A percentile compares a stretch with the other conserved stretches of the same genome.
Conservation (phyloP, 2,329 filamentous ascomycete species). For the Aspergillus costaricaensis region DNA sequence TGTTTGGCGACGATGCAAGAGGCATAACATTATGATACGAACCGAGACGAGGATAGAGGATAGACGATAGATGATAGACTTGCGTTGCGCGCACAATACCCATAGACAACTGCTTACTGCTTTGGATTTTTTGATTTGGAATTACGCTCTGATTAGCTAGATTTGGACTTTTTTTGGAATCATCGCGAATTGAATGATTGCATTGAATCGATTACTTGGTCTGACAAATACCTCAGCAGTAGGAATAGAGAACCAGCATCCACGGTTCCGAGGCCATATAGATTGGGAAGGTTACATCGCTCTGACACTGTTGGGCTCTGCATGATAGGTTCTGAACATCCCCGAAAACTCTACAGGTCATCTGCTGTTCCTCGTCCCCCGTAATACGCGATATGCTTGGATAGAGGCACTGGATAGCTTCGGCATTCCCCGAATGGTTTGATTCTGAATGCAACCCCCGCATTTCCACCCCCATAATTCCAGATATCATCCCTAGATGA, state of each 20-base stretch:
- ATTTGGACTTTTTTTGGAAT: background rate
- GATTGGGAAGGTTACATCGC: too few relatives aligned
- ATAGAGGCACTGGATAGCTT: background rate
- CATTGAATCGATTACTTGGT: too few relatives aligned
- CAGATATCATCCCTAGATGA: background rate
- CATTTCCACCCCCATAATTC: background rate
- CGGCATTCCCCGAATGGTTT: background rate
- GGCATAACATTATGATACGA: slow-evolving; percentile 1
- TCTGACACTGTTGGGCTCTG: too few relatives aligned
- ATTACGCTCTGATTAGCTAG: background rate
- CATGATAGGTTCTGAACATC: too few relatives aligned
- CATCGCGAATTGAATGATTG: too few relatives aligned
- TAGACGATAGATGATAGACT: background rate
- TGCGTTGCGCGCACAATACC: background rate
- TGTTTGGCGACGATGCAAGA: slow-evolving; percentile 20
- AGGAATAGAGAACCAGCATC: too few relatives aligned
- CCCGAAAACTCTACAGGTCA: too few relatives aligned
- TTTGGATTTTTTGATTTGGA: background rate
- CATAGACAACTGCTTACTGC: background rate
- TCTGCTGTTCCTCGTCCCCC: background rate
- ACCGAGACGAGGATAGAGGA: background rate
- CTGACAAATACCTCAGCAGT: too few relatives aligned
- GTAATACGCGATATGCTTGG: background rate
- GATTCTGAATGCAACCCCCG: background rate
- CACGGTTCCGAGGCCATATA: too few relatives aligned